A percentile compares a stretch with the other conserved stretches of the same genome.
Evolutionary conservation across 257 asterid species (phyloP).

Genomic region (Ilex asprella): DNA sequence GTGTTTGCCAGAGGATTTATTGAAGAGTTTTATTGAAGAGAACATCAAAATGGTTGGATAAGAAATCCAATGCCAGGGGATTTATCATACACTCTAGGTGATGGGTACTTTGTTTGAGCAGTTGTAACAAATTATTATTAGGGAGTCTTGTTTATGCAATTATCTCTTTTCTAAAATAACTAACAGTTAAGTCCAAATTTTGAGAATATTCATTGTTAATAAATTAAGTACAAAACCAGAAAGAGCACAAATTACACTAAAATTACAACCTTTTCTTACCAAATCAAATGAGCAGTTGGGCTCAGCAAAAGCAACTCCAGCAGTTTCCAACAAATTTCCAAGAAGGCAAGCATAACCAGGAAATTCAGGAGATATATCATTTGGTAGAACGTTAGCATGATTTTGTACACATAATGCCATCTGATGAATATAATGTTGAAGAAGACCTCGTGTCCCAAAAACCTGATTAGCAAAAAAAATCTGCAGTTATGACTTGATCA

Average conservation of each 20-base stretch:
- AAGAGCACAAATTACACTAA: conserved; percentile 1
- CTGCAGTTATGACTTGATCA: background rate
- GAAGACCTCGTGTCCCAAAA: conserved; percentile 60
- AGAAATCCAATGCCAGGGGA: no score
- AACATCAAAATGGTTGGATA: no score
- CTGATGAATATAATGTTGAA: conserved; percentile 65
- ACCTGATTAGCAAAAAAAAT: conserved; percentile 36
- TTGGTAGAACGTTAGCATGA: conserved; percentile 50
- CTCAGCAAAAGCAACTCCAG: conserved; percentile 54
- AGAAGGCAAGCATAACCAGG: conserved; percentile 89
- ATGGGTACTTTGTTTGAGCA: no score
- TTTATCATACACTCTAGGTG: no score
- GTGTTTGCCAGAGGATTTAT: no score
- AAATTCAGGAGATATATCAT: conserved; percentile 63
- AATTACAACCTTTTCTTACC: conserved; percentile 37
- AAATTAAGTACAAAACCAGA: conserved; percentile 5
- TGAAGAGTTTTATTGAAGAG: no score
- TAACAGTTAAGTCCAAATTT: no score
- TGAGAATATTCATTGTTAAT: no score
- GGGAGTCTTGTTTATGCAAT: no score
- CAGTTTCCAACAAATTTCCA: conserved; percentile 86
- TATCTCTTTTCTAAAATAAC: no score
- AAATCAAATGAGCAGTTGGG: conserved; percentile 56
- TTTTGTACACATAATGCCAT: conserved; percentile 66
- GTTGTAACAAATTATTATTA: no score